These are phyloP conservation scores for Stereocaulon alpinum DNA, from an alignment of 495 filamentous ascomycete genomes.

Conservation along the genomic window DNA sequence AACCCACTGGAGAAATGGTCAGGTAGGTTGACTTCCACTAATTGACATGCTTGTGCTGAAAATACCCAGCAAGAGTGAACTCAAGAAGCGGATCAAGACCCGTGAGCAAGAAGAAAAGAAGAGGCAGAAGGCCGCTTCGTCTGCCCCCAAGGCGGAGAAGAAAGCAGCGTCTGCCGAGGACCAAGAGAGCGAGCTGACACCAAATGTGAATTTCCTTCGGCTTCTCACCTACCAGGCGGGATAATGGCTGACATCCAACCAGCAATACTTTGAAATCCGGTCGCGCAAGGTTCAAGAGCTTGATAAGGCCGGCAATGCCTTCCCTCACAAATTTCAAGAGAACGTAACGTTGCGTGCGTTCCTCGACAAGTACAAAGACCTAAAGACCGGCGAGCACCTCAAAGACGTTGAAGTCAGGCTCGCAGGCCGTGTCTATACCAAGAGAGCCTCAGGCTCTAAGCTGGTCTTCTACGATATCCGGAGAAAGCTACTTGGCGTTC, in stretches of 20 bases:
- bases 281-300: conserved; percentile 77
- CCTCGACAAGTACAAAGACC: conserved; percentile 56
- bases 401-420: conserved; percentile 62
- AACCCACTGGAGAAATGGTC: conserved; percentile 71
- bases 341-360: conserved; percentile 70
- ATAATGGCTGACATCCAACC: conserved; percentile 6
- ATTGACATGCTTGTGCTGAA: not conserved
- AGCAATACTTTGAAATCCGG: conserved; percentile 98
- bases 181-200: conserved; percentile 69
- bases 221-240: not conserved
- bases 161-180: conserved; percentile 62
- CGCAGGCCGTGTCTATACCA: conserved; percentile 80
- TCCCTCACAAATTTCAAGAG: conserved; percentile 94
- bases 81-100: conserved; percentile 93
- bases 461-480: conserved; percentile 90
- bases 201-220: conserved; percentile 54
- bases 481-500: conserved; percentile 71
- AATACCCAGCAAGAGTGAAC: conserved; percentile 66
- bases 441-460: conserved; percentile 71
- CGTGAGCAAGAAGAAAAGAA: conserved; percentile 78
- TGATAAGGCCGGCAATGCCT: conserved; percentile 71
- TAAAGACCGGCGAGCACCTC: conserved; percentile 77
- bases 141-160: conserved; percentile 53
- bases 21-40: conserved; percentile 13
- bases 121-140: conserved; percentile 71